Conservation (phyloP, 805 yeast genomes). For the Schizosaccharomyces lindneri region DNA sequence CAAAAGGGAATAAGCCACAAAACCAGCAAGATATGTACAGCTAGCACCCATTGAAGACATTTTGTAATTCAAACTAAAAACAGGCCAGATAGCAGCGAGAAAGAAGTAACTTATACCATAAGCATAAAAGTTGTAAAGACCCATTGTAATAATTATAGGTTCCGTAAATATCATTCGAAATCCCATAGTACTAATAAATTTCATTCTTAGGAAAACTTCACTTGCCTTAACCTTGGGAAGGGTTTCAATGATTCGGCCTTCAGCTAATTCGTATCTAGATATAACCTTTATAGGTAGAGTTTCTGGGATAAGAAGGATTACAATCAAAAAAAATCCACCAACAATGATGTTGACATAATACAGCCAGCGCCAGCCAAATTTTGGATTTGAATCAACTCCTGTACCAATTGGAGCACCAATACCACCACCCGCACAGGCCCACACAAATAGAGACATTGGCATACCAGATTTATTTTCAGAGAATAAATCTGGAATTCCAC, state of each 20-base stretch:
- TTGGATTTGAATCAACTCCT: slow-evolving; percentile 18
- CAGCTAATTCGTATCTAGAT: not conserved
- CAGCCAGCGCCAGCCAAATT: slow-evolving; percentile 63
- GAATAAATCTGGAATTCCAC: not conserved
- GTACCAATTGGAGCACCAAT: slow-evolving; percentile 51
- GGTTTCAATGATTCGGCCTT: not conserved
- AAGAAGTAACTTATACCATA: slow-evolving; percentile 29
- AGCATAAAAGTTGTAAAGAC: slow-evolving; percentile 16
- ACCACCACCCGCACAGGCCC: not conserved
- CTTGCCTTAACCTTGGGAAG: not conserved
- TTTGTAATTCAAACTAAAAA: slow-evolving; percentile 35
- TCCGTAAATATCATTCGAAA: slow-evolving; percentile 14
- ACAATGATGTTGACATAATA: slow-evolving; percentile 43
- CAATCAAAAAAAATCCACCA: slow-evolving; percentile 19
- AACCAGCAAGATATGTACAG: slow-evolving; percentile 49
- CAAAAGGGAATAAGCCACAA: slow-evolving; percentile 40
- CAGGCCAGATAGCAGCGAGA: slow-evolving; percentile 49
- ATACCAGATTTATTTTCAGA: slow-evolving; percentile 24
- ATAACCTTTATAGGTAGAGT: not conserved
- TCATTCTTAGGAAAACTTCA: not conserved
- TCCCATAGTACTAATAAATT: slow-evolving; percentile 9
- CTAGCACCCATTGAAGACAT: slow-evolving; percentile 38
- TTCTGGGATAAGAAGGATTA: slow-evolving; percentile 6
- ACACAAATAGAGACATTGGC: slow-evolving; percentile 34
- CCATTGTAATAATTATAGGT: slow-evolving; percentile 16